Evolutionary conservation across 2,329 filamentous ascomycete genomes (phyloP), one percentile per base, ranked within the genome.

Genomic region (Thyridium curvatum): DNA sequence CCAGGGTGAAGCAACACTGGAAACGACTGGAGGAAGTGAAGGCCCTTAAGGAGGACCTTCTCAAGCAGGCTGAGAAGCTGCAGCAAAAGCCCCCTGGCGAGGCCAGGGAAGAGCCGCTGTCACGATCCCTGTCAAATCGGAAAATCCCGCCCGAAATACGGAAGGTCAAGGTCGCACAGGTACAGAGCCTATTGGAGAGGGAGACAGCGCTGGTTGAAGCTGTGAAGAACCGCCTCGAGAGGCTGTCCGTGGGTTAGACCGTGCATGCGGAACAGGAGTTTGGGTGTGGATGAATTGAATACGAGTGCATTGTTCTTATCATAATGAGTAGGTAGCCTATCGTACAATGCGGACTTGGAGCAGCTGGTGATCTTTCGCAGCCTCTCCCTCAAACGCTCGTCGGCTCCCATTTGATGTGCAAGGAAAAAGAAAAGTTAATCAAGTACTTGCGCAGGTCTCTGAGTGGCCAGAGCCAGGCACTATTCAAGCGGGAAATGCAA

Each of bases 181-280:
- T 86, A 16, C 77, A 77, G 59, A 62, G 62, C 18, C 58, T 85
- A 43, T 60, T 87, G 46, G 78, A 82, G 41, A 66, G 82, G 18
- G 82, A 87, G 60, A 75, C 75, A 34, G 79, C 79, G 5, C 58
- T 86, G 50, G 77, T 86, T 7, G 81, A 86, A 48, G 82, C 77
- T 16, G 73, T 84, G 16, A 79, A 72, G 47, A 68, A 68, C 41
- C 69, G 82, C 41, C 59, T 87, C 45, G 76, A 82, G 55, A 72
- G 68, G 44, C 60, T 86, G 39, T 65, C 59, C 32, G 45, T 66
- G 43, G 52, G 50, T 17, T 53, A 45, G 43, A 41, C 4, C 10
- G 14, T 30, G 18, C 18, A 33, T 26, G 10, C 21, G 21, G 21
- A 26, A 6, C 21, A 6, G n/a, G 35, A 13, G 12, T 21, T 30